phyloP scores from a whole-genome alignment of 352 stramenopile species.

The Pythium insidiosum region DNA sequence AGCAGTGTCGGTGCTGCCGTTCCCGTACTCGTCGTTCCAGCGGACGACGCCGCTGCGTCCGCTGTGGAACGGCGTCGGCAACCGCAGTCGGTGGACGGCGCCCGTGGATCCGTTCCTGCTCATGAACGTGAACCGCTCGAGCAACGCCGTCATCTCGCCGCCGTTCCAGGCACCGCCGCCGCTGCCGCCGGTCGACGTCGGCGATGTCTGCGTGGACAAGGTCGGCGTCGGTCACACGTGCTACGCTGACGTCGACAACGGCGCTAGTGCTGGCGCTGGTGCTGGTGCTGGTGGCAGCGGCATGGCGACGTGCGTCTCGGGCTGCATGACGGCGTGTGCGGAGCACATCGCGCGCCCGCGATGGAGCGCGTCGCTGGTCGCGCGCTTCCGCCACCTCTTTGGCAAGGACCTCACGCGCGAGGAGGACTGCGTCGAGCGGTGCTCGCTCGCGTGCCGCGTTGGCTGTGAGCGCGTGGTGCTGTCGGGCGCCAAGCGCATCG shows the following conservation, averaged over 20 bases:
- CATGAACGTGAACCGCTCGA: slow-evolving; percentile 38
- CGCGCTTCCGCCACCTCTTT: slow-evolving; percentile 54
- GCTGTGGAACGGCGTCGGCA: slow-evolving; percentile 61
- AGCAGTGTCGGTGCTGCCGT: slow-evolving; percentile 25
- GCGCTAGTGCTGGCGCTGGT: no score
- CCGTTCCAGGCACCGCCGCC: slow-evolving; percentile 5
- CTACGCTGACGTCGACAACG: slow-evolving; percentile 30
- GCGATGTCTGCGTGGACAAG: slow-evolving; percentile 54
- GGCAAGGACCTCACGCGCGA: slow-evolving; percentile 58
- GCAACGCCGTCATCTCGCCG: slow-evolving; percentile 27
- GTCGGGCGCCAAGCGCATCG: slow-evolving; percentile 32
- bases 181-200: slow-evolving; percentile 22
- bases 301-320: slow-evolving; percentile 44
- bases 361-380: slow-evolving; percentile 34
- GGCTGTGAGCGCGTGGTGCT: slow-evolving; percentile 53
- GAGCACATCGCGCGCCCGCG: slow-evolving; percentile 30
- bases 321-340: slow-evolving; percentile 46
- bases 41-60: slow-evolving; percentile 25
- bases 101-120: slow-evolving; percentile 52
- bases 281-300: no score
- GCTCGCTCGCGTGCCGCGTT: slow-evolving; percentile 45
- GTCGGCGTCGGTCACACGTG: slow-evolving; percentile 49
- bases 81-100: slow-evolving; percentile 28
- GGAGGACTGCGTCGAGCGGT: slow-evolving; percentile 66
- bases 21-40: slow-evolving; percentile 32